A percentile compares a stretch with the other conserved stretches of the same genome.
Evolutionary conservation across 768 basidiomycete species (phyloP).

Genomic region (Chlorophyllum brunneum): DNA sequence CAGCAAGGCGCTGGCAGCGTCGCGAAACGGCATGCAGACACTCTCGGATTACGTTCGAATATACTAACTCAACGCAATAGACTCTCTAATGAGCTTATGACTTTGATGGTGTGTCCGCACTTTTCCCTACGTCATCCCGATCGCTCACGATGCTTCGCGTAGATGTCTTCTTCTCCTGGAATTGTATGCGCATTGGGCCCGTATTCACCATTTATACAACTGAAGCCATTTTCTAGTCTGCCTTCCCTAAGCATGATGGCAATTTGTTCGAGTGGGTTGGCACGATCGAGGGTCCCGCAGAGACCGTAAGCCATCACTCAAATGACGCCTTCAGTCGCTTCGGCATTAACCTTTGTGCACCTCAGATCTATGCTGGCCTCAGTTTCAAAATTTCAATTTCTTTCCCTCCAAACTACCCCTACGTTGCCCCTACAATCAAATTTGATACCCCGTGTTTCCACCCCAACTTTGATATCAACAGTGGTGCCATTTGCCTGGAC

Average conservation of each 20-base stretch:
- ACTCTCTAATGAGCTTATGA: slow-evolving; percentile 83
- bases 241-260: slow-evolving; percentile 83
- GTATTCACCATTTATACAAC: slow-evolving; percentile 7
- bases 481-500: slow-evolving; percentile 81
- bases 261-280: slow-evolving; percentile 91
- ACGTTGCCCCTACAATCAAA: slow-evolving; percentile 78
- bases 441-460: slow-evolving; percentile 91
- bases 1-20: slow-evolving; percentile 71
- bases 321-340: not conserved
- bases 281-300: slow-evolving; percentile 78
- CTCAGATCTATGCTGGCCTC: slow-evolving; percentile 72
- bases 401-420: slow-evolving; percentile 88
- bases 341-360: not conserved
- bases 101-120: slow-evolving; percentile 64
- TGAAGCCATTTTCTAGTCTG: slow-evolving; percentile 53
- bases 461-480: slow-evolving; percentile 80
- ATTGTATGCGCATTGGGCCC: slow-evolving; percentile 51
- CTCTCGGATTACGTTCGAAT: slow-evolving; percentile 6
- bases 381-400: slow-evolving; percentile 80
- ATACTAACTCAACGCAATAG: slow-evolving; percentile 30
- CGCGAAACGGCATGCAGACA: slow-evolving; percentile 64
- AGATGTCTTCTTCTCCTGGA: slow-evolving; percentile 90
- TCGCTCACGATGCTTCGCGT: slow-evolving; percentile 13
- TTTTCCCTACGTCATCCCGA: not conserved
- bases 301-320: slow-evolving; percentile 62